Evolutionary conservation across 2,329 filamentous ascomycete genomes (phyloP).

Genomic region (Fusarium euwallaceae): DNA sequence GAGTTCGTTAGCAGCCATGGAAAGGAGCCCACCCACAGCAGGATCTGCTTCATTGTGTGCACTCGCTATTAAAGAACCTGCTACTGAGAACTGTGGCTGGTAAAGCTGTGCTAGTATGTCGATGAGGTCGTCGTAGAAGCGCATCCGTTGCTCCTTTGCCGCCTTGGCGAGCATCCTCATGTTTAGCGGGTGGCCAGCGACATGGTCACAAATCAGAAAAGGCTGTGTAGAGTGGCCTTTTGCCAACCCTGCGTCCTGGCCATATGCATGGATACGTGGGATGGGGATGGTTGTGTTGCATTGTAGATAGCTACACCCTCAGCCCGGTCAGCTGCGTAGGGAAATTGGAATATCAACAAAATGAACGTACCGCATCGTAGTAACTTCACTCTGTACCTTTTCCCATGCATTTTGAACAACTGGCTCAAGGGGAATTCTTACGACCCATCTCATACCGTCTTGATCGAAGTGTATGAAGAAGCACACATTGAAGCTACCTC

Average conservation of each 20-base stretch:
- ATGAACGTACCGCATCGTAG: constrained; percentile 21
- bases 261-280: constrained; percentile 25
- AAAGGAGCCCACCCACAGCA: constrained; percentile 12
- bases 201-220: constrained; percentile 27
- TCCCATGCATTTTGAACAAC: constrained; percentile 25
- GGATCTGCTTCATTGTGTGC: constrained; percentile 4
- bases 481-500: constrained; percentile 36
- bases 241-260: constrained; percentile 7
- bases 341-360: background rate
- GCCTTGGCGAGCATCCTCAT: background rate
- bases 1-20: constrained; percentile 27
- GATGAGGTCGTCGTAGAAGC: constrained; percentile 28
- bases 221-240: constrained; percentile 8
- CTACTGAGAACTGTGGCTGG: constrained; percentile 16
- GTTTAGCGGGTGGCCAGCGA: constrained; percentile 17
- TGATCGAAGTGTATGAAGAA: constrained; percentile 28
- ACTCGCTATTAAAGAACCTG: constrained; percentile 28
- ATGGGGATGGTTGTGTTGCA: constrained; percentile 24
- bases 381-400: constrained; percentile 34
- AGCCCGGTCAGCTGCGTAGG: background rate
- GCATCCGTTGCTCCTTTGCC: constrained; percentile 1
- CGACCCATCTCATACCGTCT: constrained; percentile 19
- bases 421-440: constrained; percentile 30
- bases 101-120: constrained; percentile 25
- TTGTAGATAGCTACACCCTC: constrained; percentile 18